Conservation (phyloP, 148 eudicot genomes). For the Chenopodium album region DNA sequence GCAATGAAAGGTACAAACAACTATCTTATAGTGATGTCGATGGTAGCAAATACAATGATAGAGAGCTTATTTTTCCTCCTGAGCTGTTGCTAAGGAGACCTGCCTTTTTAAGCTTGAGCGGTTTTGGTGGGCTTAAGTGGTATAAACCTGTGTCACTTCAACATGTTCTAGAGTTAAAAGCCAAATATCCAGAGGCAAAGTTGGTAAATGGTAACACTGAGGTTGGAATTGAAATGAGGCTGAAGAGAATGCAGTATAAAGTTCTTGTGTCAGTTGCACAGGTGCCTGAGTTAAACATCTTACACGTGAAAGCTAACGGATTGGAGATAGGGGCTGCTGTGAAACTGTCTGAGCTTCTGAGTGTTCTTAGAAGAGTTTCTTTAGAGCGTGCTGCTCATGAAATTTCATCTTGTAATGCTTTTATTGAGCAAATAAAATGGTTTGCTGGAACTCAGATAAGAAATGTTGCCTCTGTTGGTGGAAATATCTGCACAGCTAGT, state of each 20-base stretch:
- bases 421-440: conserved; percentile 91
- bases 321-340: conserved; percentile 95
- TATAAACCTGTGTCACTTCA: conserved; percentile 67
- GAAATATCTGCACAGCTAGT: conserved; percentile 96
- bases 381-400: conserved; percentile 57
- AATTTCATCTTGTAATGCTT: conserved; percentile 74
- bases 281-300: conserved; percentile 74
- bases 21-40: conserved; percentile 68
- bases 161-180: conserved; percentile 79
- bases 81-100: conserved; percentile 63
- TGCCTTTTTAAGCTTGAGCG: conserved; percentile 56
- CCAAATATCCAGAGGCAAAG: conserved; percentile 73
- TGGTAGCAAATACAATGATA: conserved; percentile 70
- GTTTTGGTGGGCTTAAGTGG: conserved; percentile 84
- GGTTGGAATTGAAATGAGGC: conserved; percentile 92
- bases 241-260: conserved; percentile 72
- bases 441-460: conserved; percentile 97
- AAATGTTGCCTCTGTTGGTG: conserved; percentile 97
- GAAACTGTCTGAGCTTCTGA: conserved; percentile 66
- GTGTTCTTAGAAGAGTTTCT: conserved; percentile 41
- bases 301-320: conserved; percentile 68
- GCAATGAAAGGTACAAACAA: conserved; percentile 36
- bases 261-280: conserved; percentile 67
- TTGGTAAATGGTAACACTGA: conserved; percentile 87
- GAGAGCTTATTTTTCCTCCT: conserved; percentile 95